Conservation (phyloP, 352 stramenopile species). For the Phytopythium vexans region DNA sequence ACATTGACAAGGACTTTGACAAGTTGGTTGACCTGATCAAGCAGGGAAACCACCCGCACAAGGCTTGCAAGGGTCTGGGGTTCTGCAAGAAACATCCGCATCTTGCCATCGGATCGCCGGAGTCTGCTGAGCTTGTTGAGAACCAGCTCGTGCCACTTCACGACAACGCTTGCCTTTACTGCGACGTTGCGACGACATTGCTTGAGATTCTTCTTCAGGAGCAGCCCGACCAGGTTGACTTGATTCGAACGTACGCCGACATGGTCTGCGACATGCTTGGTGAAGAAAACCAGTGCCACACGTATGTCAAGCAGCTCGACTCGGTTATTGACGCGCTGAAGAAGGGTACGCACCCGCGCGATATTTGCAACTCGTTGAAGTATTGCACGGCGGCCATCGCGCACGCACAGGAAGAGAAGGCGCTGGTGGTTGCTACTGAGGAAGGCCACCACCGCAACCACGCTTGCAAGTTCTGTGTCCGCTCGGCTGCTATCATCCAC, state of each 20-base stretch:
- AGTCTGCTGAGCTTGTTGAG: background rate
- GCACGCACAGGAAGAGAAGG: background rate
- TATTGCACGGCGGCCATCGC: conserved; percentile 22
- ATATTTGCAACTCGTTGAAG: conserved; percentile 41
- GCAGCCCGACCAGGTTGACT: conserved; percentile 35
- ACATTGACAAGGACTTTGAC: conserved; percentile 52
- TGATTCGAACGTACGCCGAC: conserved; percentile 46
- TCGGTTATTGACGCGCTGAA: conserved; percentile 43
- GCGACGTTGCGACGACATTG: conserved; percentile 45
- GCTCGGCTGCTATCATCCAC: conserved; percentile 19
- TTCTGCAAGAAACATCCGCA: conserved; percentile 30
- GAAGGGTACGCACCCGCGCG: conserved; percentile 37
- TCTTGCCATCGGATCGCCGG: background rate
- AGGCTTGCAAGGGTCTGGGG: conserved; percentile 36
- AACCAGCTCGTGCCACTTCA: background rate
- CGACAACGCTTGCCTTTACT: conserved; percentile 58
- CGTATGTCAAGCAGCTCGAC: conserved; percentile 42
- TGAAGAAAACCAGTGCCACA: conserved; percentile 42
- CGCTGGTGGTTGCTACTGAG: background rate
- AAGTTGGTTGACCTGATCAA: conserved; percentile 51
- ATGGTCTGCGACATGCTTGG: conserved; percentile 55
- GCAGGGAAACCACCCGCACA: conserved; percentile 35
- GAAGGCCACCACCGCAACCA: conserved; percentile 10
- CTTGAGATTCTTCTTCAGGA: conserved; percentile 47
- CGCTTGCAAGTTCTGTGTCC: conserved; percentile 37